phyloP scores from a whole-genome alignment of 495 filamentous ascomycete species.

The Barbatosphaeria neglecta region DNA sequence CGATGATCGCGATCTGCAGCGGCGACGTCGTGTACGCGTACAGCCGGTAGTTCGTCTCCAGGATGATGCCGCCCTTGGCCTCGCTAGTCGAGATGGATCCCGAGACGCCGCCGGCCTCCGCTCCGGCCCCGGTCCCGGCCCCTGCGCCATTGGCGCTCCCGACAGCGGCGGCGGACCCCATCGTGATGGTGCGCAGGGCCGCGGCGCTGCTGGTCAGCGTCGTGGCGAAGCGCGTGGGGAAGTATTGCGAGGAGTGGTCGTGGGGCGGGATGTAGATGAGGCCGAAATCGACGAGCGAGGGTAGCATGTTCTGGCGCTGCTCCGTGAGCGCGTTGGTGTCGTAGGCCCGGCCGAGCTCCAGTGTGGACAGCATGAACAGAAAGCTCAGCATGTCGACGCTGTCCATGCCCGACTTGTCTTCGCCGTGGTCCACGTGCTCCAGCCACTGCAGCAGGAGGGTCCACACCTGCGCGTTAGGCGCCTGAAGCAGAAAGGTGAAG shows the following conservation, averaged over 20 bases:
- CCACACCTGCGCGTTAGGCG: slow-evolving; percentile 95
- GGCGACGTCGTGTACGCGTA: slow-evolving; percentile 94
- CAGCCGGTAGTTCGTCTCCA: slow-evolving; percentile 97
- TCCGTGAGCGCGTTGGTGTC: slow-evolving; percentile 65
- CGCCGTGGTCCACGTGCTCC: slow-evolving; percentile 56
- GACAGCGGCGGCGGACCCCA: slow-evolving; percentile 37
- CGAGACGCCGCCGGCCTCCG: slow-evolving; percentile 29
- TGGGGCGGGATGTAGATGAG: slow-evolving; percentile 62
- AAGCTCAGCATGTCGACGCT: slow-evolving; percentile 89
- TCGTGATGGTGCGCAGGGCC: slow-evolving; percentile 50
- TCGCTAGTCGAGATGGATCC: slow-evolving; percentile 16
- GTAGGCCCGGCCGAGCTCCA: slow-evolving; percentile 86
- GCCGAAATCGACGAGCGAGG: slow-evolving; percentile 74
- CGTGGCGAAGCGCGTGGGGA: slow-evolving; percentile 87
- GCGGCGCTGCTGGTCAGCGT: slow-evolving; percentile 79
- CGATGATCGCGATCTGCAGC: slow-evolving; percentile 86
- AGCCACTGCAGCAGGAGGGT: slow-evolving; percentile 86
- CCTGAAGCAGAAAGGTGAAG: slow-evolving; percentile 88
- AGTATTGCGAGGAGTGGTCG: slow-evolving; percentile 53
- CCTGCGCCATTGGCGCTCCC: slow-evolving; percentile 38
- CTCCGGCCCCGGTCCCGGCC: slow-evolving; percentile 36
- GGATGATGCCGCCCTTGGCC: slow-evolving; percentile 73
- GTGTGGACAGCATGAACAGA: slow-evolving; percentile 85
- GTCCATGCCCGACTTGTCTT: slow-evolving; percentile 55
- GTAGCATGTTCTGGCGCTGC: slow-evolving; percentile 74